These are phyloP conservation scores for Zygosaccharomyces pseudobailii DNA, from an alignment of 1,139 yeast genomes.

Conservation along the genomic window DNA sequence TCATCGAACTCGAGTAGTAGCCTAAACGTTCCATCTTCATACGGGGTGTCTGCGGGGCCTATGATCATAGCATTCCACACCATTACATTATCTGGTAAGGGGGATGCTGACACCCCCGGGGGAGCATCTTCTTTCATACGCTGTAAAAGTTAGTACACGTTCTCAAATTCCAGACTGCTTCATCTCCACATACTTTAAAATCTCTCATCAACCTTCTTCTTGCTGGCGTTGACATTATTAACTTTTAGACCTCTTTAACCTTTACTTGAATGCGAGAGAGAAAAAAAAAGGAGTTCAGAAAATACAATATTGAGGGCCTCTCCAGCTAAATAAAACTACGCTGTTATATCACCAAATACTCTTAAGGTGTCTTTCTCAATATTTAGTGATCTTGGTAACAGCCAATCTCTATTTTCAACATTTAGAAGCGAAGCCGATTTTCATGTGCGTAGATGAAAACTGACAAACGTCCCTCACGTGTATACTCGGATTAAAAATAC, in stretches of 20 bases:
- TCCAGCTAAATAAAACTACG: background rate
- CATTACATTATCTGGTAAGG: conserved; percentile 95
- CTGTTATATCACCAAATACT: background rate
- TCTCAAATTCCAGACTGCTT: background rate
- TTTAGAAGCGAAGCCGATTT: background rate
- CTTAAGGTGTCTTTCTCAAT: background rate
- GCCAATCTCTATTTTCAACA: background rate
- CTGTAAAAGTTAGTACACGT: conserved; percentile 32
- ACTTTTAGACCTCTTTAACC: background rate
- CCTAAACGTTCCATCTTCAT: conserved; percentile 95
- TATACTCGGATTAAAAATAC: no score
- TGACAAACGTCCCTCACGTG: conserved; percentile 9
- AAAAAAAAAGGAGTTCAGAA: no score
- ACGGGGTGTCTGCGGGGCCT: conserved; percentile 97
- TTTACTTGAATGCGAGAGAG: background rate
- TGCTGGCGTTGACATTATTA: conserved; percentile 89
- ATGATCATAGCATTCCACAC: conserved; percentile 97
- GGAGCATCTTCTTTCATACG: conserved; percentile 99
- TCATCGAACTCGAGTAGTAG: conserved; percentile 86
- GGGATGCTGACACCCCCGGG: conserved; percentile 96
- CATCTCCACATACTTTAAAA: conserved; percentile 58
- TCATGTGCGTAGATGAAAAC: background rate
- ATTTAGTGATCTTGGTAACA: background rate
- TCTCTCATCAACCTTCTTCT: conserved; percentile 98
- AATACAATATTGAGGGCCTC: background rate